These are phyloP conservation scores for Flaveria floridana DNA, from an alignment of 140 eudicot species.

Conservation along the genomic window DNA sequence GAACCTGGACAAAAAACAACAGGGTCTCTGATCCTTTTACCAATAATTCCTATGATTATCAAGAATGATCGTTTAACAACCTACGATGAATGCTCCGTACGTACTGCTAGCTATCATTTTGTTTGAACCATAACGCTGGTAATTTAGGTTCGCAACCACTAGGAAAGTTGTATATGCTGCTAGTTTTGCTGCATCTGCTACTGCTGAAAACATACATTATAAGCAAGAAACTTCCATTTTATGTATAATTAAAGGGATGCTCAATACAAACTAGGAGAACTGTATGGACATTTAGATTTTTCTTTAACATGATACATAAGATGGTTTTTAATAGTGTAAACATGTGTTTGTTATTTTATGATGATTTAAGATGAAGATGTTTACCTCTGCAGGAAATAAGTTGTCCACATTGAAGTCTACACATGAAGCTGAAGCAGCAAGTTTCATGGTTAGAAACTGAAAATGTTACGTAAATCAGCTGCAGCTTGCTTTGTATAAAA, in stretches of 20 bases:
- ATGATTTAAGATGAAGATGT: slow-evolving; percentile 10
- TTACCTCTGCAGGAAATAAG: slow-evolving; percentile 29
- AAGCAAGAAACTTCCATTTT: slow-evolving; percentile 17
- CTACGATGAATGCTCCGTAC: slow-evolving; percentile 9
- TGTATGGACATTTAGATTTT: no score
- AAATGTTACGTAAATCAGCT: slow-evolving; percentile 17
- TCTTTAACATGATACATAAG: no score
- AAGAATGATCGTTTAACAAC: slow-evolving; percentile 16
- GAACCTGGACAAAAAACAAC: slow-evolving; percentile 22
- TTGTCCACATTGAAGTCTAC: slow-evolving; percentile 26
- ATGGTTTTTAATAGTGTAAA: neutral
- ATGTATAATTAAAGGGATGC: no score
- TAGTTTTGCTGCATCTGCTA: neutral
- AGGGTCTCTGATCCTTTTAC: slow-evolving; percentile 24
- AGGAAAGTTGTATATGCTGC: neutral
- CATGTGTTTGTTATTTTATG: neutral
- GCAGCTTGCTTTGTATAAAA: neutral
- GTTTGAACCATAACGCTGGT: slow-evolving; percentile 18
- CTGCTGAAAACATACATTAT: slow-evolving; percentile 12
- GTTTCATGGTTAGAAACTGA: slow-evolving; percentile 39
- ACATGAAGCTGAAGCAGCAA: slow-evolving; percentile 34
- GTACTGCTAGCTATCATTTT: slow-evolving; percentile 14
- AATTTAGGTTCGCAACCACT: slow-evolving; percentile 21
- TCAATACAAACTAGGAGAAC: no score
- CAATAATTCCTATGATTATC: slow-evolving; percentile 18